These are phyloP conservation scores for Aspergillus udagawae DNA, from an alignment of 2,329 filamentous ascomycete species.

Conservation along the genomic window DNA sequence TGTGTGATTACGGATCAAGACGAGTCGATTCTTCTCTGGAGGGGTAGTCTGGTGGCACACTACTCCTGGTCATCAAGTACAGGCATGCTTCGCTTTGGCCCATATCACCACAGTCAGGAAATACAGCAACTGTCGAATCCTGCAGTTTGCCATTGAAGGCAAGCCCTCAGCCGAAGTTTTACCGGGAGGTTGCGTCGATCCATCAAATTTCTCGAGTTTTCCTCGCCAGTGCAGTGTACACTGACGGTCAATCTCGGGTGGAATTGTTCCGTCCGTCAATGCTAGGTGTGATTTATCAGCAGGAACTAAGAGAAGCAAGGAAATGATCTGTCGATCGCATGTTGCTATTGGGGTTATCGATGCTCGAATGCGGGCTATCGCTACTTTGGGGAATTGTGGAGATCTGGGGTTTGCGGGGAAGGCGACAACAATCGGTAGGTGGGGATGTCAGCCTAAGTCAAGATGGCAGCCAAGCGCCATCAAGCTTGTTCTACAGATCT, in stretches of 20 bases:
- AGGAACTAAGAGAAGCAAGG: not conserved
- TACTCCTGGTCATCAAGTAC: not conserved
- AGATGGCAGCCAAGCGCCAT: not conserved
- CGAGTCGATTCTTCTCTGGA: not conserved
- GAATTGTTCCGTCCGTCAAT: not conserved
- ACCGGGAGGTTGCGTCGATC: not conserved
- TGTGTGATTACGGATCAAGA: not conserved
- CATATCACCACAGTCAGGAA: not conserved
- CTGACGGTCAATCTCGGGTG: not conserved
- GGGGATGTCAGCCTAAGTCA: not conserved
- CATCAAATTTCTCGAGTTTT: not conserved
- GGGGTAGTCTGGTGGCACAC: too few relatives aligned
- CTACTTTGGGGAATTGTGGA: not conserved
- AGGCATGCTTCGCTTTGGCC: not conserved
- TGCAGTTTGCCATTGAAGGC: not conserved
- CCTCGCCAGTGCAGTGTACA: not conserved
- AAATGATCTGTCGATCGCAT: not conserved
- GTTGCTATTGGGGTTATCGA: not conserved
- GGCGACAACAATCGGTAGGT: not conserved
- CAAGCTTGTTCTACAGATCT: not conserved
- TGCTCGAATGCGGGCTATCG: not conserved
- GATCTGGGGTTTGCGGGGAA: not conserved
- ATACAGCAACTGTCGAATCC: not conserved
- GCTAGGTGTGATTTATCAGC: not conserved
- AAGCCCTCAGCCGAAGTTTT: not conserved